Base-by-base conservation (phyloP, 257 asterid genomes). In the Coffea eugenioides region DNA sequence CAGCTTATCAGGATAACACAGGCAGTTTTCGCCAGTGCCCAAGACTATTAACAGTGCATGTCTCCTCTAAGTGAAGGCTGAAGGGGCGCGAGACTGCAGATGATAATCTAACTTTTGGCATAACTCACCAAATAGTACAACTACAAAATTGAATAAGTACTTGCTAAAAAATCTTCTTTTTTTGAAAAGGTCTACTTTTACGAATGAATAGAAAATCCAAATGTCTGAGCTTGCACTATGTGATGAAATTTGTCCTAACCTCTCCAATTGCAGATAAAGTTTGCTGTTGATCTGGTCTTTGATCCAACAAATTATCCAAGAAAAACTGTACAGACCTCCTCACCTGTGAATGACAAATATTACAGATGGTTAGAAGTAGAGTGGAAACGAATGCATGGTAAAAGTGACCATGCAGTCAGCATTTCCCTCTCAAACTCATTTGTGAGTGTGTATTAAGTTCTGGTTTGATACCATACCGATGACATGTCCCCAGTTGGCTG, bases 401-500 rank as follows among this genome's bases (percentile, higher is more conserved):
- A 5, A 61, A 36, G 12, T 67, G 46, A 51, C 23, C 62, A 15
- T 56, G 62, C 62, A 14, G 20, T 56, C 23, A 15, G 5, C 1
- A 56, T 56, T 56, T 56, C 62, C 23, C 23, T 56, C 62, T 39
- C 5, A 39, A 39, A 39, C 43, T 39, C 43, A 3, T 39, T 39
- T 39, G 43, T 71, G 27, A 6, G 2, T 12, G 27, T 51, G n/a
- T 27, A 25, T 57, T 48, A 39, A 21, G 54, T 34, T 36, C 69
- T 34, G 4, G 3, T 48, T 34, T 81, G 74, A 31, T 31, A 69
- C 62, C 90, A 52, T 86, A 95, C 99, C 23, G 99, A 82, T 66
- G 98, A 77, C 96, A 95, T 23, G 87, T 95, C 99, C 64, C 99
- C 98, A 12, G 97, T 95, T 67, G 99, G 98, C 88, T 91, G 97